phyloP scores from a whole-genome alignment of 495 filamentous ascomycete genomes.

The Aspergillus indologenus region DNA sequence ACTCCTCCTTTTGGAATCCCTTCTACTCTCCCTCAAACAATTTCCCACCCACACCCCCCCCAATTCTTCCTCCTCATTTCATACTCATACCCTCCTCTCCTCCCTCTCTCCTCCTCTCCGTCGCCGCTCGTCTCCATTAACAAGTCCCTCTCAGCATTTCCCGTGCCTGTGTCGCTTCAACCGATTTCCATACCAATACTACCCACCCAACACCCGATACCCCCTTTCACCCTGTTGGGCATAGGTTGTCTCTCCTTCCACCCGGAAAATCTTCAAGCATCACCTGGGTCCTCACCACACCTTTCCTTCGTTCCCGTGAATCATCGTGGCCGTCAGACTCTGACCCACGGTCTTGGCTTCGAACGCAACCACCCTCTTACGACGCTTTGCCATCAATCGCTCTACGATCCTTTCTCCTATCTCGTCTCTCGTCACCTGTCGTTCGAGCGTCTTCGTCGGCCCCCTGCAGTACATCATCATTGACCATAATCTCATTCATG shows the following conservation, averaged over 20 bases:
- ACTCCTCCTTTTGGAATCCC: neutral
- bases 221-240: neutral
- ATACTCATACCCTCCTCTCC: neutral
- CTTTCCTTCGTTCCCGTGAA: slow-evolving; percentile 7
- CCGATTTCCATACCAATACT: neutral
- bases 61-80: neutral
- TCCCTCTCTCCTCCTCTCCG: neutral
- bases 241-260: slow-evolving; percentile 3
- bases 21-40: neutral
- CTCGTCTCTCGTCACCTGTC: slow-evolving; percentile 4
- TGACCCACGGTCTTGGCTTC: slow-evolving; percentile 26
- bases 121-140: neutral
- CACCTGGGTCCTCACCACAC: slow-evolving; percentile 7
- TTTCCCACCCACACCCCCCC: no score
- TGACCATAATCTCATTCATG: slow-evolving; percentile 17
- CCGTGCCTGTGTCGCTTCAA: neutral
- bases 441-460: slow-evolving; percentile 10
- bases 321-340: slow-evolving; percentile 17
- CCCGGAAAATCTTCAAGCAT: neutral
- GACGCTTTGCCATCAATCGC: slow-evolving; percentile 16
- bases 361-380: slow-evolving; percentile 19
- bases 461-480: neutral
- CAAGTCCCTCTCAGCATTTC: neutral
- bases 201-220: neutral
- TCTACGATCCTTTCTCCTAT: slow-evolving; percentile 12